Percentiles rank a stretch among this genome's conserved stretches.
Conservation (phyloP, 306 rosid species). For the Lupinus albus region DNA sequence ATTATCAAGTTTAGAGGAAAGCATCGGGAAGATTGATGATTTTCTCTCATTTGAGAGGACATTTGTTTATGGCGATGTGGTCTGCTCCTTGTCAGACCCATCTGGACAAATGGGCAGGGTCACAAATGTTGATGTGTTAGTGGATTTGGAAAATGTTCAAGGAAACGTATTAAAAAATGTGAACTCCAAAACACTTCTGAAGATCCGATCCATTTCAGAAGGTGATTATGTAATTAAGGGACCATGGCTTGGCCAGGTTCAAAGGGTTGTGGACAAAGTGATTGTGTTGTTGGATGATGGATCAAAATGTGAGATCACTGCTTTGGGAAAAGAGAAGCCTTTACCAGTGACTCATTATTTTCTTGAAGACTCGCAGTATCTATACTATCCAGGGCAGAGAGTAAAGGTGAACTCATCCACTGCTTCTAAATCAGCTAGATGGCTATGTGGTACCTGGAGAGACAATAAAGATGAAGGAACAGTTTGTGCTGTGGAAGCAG, state of each 20-base stretch:
- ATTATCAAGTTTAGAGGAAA: slow-evolving; percentile 85
- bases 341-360: slow-evolving; percentile 61
- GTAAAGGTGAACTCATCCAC: slow-evolving; percentile 65
- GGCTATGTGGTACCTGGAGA: slow-evolving; percentile 87
- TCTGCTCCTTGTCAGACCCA: slow-evolving; percentile 63
- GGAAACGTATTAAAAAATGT: slow-evolving; percentile 69
- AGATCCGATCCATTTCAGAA: slow-evolving; percentile 77
- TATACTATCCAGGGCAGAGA: slow-evolving; percentile 95
- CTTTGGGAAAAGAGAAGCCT: slow-evolving; percentile 66
- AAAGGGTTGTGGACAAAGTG: slow-evolving; percentile 69
- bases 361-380: slow-evolving; percentile 85
- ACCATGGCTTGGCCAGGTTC: slow-evolving; percentile 89
- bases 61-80: slow-evolving; percentile 80
- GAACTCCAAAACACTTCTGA: slow-evolving; percentile 63
- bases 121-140: slow-evolving; percentile 60
- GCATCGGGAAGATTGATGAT: slow-evolving; percentile 88
- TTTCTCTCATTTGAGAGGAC: slow-evolving; percentile 86
- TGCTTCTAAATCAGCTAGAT: slow-evolving; percentile 66
- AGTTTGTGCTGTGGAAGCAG: slow-evolving; percentile 78
- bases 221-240: slow-evolving; percentile 81
- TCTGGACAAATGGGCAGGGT: slow-evolving; percentile 92
- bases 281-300: slow-evolving; percentile 80
- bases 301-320: slow-evolving; percentile 59
- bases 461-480: slow-evolving; percentile 74
- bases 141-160: slow-evolving; percentile 71